Evolutionary conservation across 345 rosid genomes (phyloP), one percentile per base, ranked within the genome.

Genomic region (Sapria himalayana): DNA sequence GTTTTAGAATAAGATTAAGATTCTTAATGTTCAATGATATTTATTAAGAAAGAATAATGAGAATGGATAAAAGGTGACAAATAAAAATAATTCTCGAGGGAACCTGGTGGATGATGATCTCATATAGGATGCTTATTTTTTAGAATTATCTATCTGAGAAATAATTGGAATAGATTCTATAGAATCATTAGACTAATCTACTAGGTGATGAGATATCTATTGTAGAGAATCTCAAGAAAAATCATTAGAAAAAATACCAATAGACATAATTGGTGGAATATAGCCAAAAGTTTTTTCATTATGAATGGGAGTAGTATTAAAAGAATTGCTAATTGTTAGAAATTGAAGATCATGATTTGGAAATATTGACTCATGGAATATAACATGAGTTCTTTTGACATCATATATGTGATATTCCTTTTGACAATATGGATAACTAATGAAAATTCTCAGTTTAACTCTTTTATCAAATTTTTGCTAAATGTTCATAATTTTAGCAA

Each of bases 121-220:
- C n/a, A n/a, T n/a, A n/a, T n/a, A n/a, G n/a, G n/a, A n/a, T n/a
- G n/a, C n/a, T n/a, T n/a, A n/a, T n/a, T n/a, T n/a, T n/a, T n/a
- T n/a, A n/a, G n/a, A n/a, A n/a, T n/a, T n/a, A n/a, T n/a, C n/a
- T n/a, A n/a, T n/a, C n/a, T 4, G 4, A 4, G 3, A 39, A 1
- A 5, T 20, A 0, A 12, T 19, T 0, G 0, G 3, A 7, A 15
- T 8, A 7, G n/a, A 17, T 5, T 9, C 3, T 2, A 22, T 2
- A 3, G 1, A 5, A n/a, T 39, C 9, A 22, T 12, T 21, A 9
- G 0, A 1, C 0, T 0, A 22, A 19, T 15, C 12, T 10, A 20
- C 0, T 2, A 4, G 22, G 23, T 5, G 20, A 15, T 0, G 9
- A 3, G 0, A 2, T n/a, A n/a, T n/a, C n/a, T n/a, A n/a, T n/a